Percentiles rank a stretch among this genome's conserved stretches.
These are phyloP conservation scores for Ganoderma meredithae DNA, from an alignment of 1,284 basidiomycete genomes.

Conservation along the genomic window DNA sequence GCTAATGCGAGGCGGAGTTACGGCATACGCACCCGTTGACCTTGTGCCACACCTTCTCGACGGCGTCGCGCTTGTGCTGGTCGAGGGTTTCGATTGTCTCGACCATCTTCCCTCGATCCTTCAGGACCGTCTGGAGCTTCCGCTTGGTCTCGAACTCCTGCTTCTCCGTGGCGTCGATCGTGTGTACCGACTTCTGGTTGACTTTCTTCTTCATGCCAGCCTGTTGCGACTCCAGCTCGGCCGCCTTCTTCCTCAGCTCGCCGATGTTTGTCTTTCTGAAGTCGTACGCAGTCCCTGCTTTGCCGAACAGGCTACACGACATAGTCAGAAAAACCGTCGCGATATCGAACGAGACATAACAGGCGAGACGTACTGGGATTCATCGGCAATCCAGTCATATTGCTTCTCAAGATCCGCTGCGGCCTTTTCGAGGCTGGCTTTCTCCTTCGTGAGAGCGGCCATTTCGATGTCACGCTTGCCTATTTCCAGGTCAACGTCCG, in stretches of 20 bases:
- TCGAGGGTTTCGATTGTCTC: slow-evolving; percentile 94
- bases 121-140: slow-evolving; percentile 89
- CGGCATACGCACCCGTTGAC: slow-evolving; percentile 80
- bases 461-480: slow-evolving; percentile 61
- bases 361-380: slow-evolving; percentile 73
- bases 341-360: neutral
- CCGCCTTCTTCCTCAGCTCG: slow-evolving; percentile 71
- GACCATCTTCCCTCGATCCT: slow-evolving; percentile 97
- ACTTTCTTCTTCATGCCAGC: slow-evolving; percentile 94
- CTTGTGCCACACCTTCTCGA: slow-evolving; percentile 95
- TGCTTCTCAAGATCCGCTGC: slow-evolving; percentile 79
- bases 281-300: slow-evolving; percentile 84
- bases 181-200: slow-evolving; percentile 94
- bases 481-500: slow-evolving; percentile 75
- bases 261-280: slow-evolving; percentile 79
- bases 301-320: slow-evolving; percentile 76
- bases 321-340: neutral
- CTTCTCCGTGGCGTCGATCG: slow-evolving; percentile 99
- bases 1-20: neutral
- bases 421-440: slow-evolving; percentile 49
- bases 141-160: slow-evolving; percentile 88
- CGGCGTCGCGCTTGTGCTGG: slow-evolving; percentile 91
- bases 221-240: slow-evolving; percentile 83
- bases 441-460: slow-evolving; percentile 60
- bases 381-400: slow-evolving; percentile 89